Base-by-base conservation (phyloP, 208 protist genomes). In the Trypanosoma cruzi region DNA sequence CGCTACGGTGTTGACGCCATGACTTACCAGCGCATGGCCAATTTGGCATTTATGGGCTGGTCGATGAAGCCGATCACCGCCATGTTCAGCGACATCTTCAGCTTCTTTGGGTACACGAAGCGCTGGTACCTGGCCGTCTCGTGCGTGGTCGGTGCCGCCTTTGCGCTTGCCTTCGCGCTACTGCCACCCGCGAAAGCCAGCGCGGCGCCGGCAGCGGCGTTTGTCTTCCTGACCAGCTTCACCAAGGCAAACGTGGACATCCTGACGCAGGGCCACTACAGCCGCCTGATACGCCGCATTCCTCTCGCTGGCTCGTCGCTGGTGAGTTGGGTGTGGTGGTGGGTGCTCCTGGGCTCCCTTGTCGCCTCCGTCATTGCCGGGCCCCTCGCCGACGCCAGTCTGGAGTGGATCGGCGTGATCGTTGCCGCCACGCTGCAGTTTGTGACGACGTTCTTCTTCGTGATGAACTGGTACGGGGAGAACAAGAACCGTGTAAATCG, bases 211-310 rank as follows among this genome's bases (percentile, higher is more conserved):
- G 85, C 69, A 8, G 64, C 37, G 22, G 78, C 63, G 20, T 73
- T 90, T 34, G 72, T 89, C 68, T 89, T 90, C 61, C 62, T 90
- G 16, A 79, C 73, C 16, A 60, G 53, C 28, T 89, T 75, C 46
- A 72, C 81, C 50, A 89, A 83, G 68, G 80, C 82, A 24, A 88
- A 86, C 61, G 71, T 94, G 52, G 88, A 94, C 64, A 88, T 91
- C 57, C 79, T 94, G 10, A 88, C 83, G 6, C 77, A 94, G 67
- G 88, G 88, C 29, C 82, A 86, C 64, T 94, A 94, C 85, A 91
- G 81, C 36, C 80, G 84, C 18, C 57, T 90, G 52, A 86, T 94
- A 40, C 82, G 81, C 26, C 49, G 72, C 42, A 54, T 73, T 50
- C 88, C 88, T 11, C 55, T 50, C 53, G 53, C 76, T 26, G 84